These are phyloP conservation scores for Ascochyta rabiei DNA, from an alignment of 2,329 filamentous ascomycete species.

Conservation along the genomic window DNA sequence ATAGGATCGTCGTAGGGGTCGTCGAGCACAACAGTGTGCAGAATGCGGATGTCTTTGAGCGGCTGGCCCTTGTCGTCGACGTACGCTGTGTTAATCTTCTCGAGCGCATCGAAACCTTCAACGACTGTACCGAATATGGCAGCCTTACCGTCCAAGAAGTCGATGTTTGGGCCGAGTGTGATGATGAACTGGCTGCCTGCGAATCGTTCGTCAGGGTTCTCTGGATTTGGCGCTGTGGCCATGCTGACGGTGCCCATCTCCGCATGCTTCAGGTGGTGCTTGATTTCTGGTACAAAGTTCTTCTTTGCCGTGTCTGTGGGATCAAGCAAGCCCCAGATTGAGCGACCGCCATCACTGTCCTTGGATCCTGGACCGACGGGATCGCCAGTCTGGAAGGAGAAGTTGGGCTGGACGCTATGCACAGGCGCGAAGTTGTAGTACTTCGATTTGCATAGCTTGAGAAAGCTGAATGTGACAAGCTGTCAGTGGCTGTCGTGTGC, in stretches of 20 bases:
- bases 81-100: constrained; percentile 91
- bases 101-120: constrained; percentile 90
- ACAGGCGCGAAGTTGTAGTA: constrained; percentile 98
- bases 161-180: constrained; percentile 85
- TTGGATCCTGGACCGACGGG: constrained; percentile 84
- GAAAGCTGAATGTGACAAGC: constrained; percentile 68
- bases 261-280: constrained; percentile 84
- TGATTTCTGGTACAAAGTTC: constrained; percentile 82
- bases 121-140: constrained; percentile 95
- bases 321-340: constrained; percentile 85
- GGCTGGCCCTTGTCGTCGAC: constrained; percentile 85
- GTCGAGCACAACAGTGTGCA: constrained; percentile 89
- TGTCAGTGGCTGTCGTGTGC: constrained; percentile 58
- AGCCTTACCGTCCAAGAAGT: constrained; percentile 91
- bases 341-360: constrained; percentile 89
- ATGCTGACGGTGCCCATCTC: constrained; percentile 95
- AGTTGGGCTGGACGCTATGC: constrained; percentile 90
- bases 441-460: constrained; percentile 98
- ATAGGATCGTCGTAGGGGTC: constrained; percentile 87
- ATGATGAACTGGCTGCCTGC: constrained; percentile 94
- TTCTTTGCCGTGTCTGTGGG: constrained; percentile 66
- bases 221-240: constrained; percentile 81
- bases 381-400: constrained; percentile 95
- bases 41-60: constrained; percentile 91
- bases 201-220: constrained; percentile 79